Conservation (phyloP, 2,329 filamentous ascomycete species). For the Ceratocystiopsis brevicomis region DNA sequence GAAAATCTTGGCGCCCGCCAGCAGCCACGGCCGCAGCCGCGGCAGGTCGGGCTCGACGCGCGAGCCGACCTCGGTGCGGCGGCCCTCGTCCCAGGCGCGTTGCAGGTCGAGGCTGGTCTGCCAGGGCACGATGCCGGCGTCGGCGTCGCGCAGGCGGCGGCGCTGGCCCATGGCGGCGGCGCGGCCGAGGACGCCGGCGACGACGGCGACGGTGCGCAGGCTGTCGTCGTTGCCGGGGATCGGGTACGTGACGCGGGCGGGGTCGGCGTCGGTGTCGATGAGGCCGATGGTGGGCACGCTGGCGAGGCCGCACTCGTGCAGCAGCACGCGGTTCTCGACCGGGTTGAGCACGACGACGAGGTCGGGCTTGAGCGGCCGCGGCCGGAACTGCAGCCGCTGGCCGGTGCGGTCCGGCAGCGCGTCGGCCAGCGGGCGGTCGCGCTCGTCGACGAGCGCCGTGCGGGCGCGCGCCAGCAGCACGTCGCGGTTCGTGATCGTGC, state of each 20-base stretch:
- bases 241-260: slow-evolving; percentile 86
- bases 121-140: slow-evolving; percentile 45
- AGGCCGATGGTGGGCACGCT: slow-evolving; percentile 88
- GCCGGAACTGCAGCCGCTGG: slow-evolving; percentile 20
- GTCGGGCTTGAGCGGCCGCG: slow-evolving; percentile 58
- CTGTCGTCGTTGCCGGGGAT: slow-evolving; percentile 96
- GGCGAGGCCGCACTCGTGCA: slow-evolving; percentile 79
- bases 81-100: too few species aligned
- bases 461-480: slow-evolving; percentile 56
- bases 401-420: slow-evolving; percentile 19
- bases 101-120: slow-evolving; percentile 14
- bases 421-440: slow-evolving; percentile 30
- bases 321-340: slow-evolving; percentile 70
- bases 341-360: slow-evolving; percentile 87
- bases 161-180: slow-evolving; percentile 64
- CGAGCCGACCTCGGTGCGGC: slow-evolving; percentile 18
- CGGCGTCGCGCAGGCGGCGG: slow-evolving; percentile 44
- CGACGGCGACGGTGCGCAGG: slow-evolving; percentile 61
- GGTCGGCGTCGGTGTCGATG: slow-evolving; percentile 83
- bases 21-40: too few species aligned
- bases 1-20: too few species aligned
- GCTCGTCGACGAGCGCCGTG: slow-evolving; percentile 43
- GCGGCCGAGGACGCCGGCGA: slow-evolving; percentile 68
- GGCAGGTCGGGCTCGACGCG: too few species aligned
- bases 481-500: slow-evolving; percentile 80